phyloP scores from a whole-genome alignment of 2,329 filamentous ascomycete genomes.

The Podosphaera aphanis region DNA sequence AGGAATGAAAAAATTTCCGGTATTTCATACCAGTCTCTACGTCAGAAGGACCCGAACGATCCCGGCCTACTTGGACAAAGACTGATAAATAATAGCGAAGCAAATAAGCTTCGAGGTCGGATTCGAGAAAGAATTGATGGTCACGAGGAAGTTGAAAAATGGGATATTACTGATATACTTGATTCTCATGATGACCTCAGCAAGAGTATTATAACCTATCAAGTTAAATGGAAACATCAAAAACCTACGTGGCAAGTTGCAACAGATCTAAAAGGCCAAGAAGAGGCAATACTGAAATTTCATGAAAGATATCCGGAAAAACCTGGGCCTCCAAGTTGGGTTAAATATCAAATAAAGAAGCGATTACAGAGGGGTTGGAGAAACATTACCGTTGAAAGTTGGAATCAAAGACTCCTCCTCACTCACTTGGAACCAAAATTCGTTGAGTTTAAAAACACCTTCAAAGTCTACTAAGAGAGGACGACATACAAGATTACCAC shows the following conservation, averaged over 20 bases:
- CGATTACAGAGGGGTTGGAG: too few species aligned
- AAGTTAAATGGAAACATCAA: not conserved
- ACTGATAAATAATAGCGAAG: not conserved
- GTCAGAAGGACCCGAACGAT: not conserved
- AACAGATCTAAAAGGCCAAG: not conserved
- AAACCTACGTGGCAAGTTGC: not conserved
- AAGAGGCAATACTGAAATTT: too few species aligned
- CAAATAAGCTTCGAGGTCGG: not conserved
- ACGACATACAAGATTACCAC: too few species aligned
- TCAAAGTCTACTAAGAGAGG: too few species aligned
- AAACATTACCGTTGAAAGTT: too few species aligned
- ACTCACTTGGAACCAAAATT: too few species aligned
- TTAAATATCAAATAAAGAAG: too few species aligned
- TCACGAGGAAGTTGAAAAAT: not conserved
- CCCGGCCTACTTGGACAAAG: not conserved
- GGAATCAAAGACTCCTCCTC: too few species aligned
- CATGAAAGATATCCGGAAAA: too few species aligned
- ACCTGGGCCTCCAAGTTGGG: too few species aligned
- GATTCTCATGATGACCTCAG: not conserved
- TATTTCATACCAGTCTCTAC: slow-evolving; percentile 1
- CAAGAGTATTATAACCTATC: not conserved
- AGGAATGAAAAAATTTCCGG: not conserved
- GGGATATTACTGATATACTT: not conserved
- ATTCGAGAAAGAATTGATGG: not conserved
- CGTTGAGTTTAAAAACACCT: too few species aligned